These are phyloP conservation scores for Sclerotinia nivalis DNA, from an alignment of 2,329 filamentous ascomycete species.

Conservation along the genomic window DNA sequence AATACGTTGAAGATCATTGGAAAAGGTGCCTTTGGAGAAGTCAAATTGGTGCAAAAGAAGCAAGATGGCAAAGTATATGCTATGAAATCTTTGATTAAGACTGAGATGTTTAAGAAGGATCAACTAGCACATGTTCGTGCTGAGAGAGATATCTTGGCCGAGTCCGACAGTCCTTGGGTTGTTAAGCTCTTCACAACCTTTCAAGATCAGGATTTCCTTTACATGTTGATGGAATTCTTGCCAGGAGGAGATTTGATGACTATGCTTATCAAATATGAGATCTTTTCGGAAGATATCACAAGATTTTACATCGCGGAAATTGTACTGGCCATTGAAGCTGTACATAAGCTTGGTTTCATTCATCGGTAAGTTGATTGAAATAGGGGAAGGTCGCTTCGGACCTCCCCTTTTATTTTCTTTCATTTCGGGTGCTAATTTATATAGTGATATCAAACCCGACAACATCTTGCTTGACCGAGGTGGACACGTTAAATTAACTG, in stretches of 20 bases:
- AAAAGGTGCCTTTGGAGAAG: constrained; percentile 97
- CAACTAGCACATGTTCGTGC: constrained; percentile 96
- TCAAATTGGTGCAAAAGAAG: constrained; percentile 96
- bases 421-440: constrained; percentile 22
- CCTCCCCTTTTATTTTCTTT: not conserved
- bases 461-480: constrained; percentile 95
- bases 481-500: constrained; percentile 96
- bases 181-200: constrained; percentile 98
- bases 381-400: not conserved
- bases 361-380: constrained; percentile 69
- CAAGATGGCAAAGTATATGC: constrained; percentile 96
- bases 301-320: constrained; percentile 99
- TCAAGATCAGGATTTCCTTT: constrained; percentile 93
- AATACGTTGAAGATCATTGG: constrained; percentile 96
- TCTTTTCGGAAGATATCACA: constrained; percentile 98
- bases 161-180: constrained; percentile 99
- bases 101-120: constrained; percentile 99
- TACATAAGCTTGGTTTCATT: constrained; percentile 97
- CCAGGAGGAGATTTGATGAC: constrained; percentile 99
- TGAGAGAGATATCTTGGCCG: constrained; percentile 94
- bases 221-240: constrained; percentile 99
- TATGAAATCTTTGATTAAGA: constrained; percentile 97
- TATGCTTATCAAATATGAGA: constrained; percentile 99
- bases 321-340: constrained; percentile 95
- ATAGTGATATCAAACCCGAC: constrained; percentile 96